A percentile compares a stretch with the other conserved stretches of the same genome.
Evolutionary conservation across 164 flowering plant genomes (phyloP).

Genomic region (Vitis rupestris): DNA sequence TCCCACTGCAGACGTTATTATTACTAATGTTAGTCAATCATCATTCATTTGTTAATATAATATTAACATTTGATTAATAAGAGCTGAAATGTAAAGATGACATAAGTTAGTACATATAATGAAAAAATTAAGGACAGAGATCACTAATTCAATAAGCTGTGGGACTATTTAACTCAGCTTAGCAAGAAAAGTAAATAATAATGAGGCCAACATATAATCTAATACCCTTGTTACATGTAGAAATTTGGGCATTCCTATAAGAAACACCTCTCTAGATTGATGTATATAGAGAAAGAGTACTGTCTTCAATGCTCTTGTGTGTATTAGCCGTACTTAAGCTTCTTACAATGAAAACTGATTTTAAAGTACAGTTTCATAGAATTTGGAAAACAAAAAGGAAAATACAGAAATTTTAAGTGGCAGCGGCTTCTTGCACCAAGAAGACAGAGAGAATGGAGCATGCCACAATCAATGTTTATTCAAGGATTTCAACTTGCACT

Average conservation of each 20-base stretch:
- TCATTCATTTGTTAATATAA: background rate
- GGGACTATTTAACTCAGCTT: background rate
- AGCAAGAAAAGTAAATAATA: background rate
- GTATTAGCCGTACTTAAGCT: too few relatives aligned
- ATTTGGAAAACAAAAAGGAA: background rate
- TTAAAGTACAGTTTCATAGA: background rate
- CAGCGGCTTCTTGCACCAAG: background rate
- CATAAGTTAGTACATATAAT: too few relatives aligned
- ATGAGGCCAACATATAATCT: background rate
- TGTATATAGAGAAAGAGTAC: background rate
- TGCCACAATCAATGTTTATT: background rate
- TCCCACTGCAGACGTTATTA: constrained; percentile 56
- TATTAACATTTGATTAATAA: too few relatives aligned
- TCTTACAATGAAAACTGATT: too few relatives aligned
- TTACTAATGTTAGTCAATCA: background rate
- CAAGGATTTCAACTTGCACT: too few relatives aligned
- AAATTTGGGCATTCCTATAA: background rate
- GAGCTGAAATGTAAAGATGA: too few relatives aligned
- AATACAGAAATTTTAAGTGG: background rate
- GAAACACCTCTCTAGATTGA: background rate
- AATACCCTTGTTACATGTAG: background rate
- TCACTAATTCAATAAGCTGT: too few relatives aligned
- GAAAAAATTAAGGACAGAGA: too few relatives aligned
- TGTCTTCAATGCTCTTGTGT: background rate
- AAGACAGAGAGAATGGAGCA: background rate